A percentile compares a stretch with the other conserved stretches of the same genome.
phyloP scores from a whole-genome alignment of 164 flowering plant species.

The Nelumbo lutea region DNA sequence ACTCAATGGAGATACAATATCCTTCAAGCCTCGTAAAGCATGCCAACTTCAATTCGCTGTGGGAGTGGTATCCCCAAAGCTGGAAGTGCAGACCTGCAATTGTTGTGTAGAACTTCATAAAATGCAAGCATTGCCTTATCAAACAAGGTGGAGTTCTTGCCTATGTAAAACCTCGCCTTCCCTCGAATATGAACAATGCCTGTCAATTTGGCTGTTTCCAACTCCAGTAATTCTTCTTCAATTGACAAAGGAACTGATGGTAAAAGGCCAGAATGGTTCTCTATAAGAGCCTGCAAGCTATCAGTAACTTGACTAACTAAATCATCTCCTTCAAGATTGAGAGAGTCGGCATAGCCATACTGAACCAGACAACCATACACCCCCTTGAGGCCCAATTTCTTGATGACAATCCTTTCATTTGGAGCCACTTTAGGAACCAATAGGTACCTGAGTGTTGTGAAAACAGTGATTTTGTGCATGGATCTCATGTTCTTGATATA shows the following conservation, averaged over 20 bases:
- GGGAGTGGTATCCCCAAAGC: conserved; percentile 52
- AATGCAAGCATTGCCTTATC: conserved; percentile 59
- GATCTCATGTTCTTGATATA: conserved; percentile 71
- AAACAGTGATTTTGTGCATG: conserved; percentile 59
- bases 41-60: conserved; percentile 71
- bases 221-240: conserved; percentile 38
- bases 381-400: conserved; percentile 46
- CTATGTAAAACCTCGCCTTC: conserved; percentile 59
- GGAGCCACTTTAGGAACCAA: conserved; percentile 64
- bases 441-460: conserved; percentile 58
- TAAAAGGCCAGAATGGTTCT: conserved; percentile 8
- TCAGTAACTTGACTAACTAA: conserved; percentile 44
- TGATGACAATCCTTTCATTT: conserved; percentile 50
- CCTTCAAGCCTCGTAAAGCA: conserved; percentile 71
- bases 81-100: conserved; percentile 70
- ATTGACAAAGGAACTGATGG: conserved; percentile 12
- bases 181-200: conserved; percentile 74
- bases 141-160: conserved; percentile 48
- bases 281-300: conserved; percentile 30
- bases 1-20: not conserved
- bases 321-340: conserved; percentile 50
- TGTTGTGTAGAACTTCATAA: conserved; percentile 65
- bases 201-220: conserved; percentile 44
- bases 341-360: conserved; percentile 70
- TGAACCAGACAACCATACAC: conserved; percentile 62